Evolutionary conservation across 306 rosid species (phyloP), one percentile per base, ranked within the genome.

Genomic region (apple (Malus domestica)): DNA sequence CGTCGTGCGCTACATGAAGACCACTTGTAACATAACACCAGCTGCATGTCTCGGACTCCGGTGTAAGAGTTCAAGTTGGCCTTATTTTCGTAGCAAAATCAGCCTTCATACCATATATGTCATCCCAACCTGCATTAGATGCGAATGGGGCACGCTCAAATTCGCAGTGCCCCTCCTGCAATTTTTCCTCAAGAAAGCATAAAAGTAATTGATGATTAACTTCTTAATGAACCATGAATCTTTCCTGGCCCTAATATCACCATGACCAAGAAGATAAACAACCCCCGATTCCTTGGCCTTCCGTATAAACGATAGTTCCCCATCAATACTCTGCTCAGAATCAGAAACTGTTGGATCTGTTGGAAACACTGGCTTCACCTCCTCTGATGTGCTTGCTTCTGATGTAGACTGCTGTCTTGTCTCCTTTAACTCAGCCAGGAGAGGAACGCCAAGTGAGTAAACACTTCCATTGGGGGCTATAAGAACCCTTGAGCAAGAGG

Each of bases 101-200:
- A 82, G 18, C 65, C 82, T 33, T 94, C 89, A 94, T 65, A 94
- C 98, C 98, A 94, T 94, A 83, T 94, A 94, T 66, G 96, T 90
- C 98, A 94, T 94, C 80, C 97, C 93, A 69, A 94, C 98, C 89
- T 94, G 98, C 88, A 94, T 90, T 79, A 94, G 87, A 82, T 94
- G 82, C 15, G 98, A 86, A 81, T 94, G 98, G 46, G 97, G 98
- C 55, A 94, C 98, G 35, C 96, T 94, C 83, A 92, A 82, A 76
- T 87, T 94, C 12, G 98, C 89, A 82, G 86, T 92, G 29, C 98
- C 98, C 79, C 97, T 86, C 79, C 98, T 76, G 87, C 98, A 89
- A 74, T 94, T 94, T 81, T 90, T 94, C 79, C 98, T 92, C 83
- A 94, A 84, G 79, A 92, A 92, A 5, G 97, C 96, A 35, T 94